Evolutionary conservation across 768 basidiomycete species (phyloP).

Genomic region (Mycena floridula): DNA sequence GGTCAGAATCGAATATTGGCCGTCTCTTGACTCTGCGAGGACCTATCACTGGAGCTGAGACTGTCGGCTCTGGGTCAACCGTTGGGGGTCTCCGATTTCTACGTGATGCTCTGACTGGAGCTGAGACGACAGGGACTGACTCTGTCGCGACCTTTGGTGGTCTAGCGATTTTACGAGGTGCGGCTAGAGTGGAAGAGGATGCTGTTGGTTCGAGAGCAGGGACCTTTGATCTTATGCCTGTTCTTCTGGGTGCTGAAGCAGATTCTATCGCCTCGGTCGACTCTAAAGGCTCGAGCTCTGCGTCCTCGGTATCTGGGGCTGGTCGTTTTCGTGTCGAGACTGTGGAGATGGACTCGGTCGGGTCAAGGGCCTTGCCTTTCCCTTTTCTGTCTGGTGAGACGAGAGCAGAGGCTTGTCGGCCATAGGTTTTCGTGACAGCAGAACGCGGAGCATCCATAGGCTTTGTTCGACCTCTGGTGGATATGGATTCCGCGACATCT

Average conservation of each 20-base stretch:
- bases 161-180: no score
- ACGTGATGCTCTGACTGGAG: background rate
- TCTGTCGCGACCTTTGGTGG: no score
- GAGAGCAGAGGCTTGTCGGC: no score
- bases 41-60: background rate
- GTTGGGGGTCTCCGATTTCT: background rate
- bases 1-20: no score
- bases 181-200: slow-evolving; percentile 7
- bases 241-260: slow-evolving; percentile 31
- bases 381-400: background rate
- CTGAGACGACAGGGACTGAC: slow-evolving; percentile 1
- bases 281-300: no score
- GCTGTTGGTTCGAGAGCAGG: slow-evolving; percentile 16
- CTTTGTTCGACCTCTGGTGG: no score
- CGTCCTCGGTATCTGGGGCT: no score
- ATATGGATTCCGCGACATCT: no score
- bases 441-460: no score
- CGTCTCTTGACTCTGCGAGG: no score
- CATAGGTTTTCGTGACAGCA: slow-evolving; percentile 11
- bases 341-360: background rate
- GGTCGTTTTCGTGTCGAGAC: background rate
- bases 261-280: no score
- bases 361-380: slow-evolving; percentile 1
- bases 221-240: no score
- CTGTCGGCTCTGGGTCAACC: background rate